Conservation (phyloP, 441 rosid genomes). For the Pelargonium citronellum region DNA sequence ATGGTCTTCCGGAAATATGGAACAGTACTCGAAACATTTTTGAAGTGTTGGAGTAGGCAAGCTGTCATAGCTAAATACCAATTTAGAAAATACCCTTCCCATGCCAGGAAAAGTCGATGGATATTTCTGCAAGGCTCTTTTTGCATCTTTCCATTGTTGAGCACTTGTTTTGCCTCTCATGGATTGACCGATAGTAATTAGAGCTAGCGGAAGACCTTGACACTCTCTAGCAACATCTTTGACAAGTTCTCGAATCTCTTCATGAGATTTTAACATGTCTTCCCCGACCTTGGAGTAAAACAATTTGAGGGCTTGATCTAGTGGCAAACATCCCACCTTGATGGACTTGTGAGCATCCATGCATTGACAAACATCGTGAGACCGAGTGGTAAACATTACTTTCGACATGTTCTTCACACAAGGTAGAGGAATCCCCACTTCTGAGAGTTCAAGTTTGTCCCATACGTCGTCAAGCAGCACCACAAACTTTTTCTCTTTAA, state of each 20-base stretch:
- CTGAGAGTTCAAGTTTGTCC: slow-evolving; percentile 18
- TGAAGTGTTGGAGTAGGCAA: too few relatives aligned
- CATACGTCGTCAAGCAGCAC: slow-evolving; percentile 26
- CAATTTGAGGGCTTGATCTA: neutral
- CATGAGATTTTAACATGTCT: neutral
- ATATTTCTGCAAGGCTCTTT: too few relatives aligned
- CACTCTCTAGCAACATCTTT: neutral
- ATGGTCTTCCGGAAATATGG: too few relatives aligned
- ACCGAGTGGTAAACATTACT: slow-evolving; percentile 23
- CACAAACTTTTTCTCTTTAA: slow-evolving; percentile 13
- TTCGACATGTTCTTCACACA: neutral
- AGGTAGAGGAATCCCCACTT: slow-evolving; percentile 23
- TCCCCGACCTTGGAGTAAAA: neutral
- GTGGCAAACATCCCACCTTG: slow-evolving; percentile 1
- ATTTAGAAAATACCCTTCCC: too few relatives aligned
- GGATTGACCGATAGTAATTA: neutral
- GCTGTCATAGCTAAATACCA: too few relatives aligned
- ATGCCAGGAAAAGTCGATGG: too few relatives aligned
- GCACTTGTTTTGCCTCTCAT: neutral
- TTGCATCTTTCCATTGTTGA: neutral
- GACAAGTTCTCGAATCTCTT: neutral
- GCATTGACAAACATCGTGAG: neutral
- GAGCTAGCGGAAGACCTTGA: neutral
- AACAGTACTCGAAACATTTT: too few relatives aligned
- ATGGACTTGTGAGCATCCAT: neutral